phyloP scores from a whole-genome alignment of 495 filamentous ascomycete species.

The Penicillium desertorum region DNA sequence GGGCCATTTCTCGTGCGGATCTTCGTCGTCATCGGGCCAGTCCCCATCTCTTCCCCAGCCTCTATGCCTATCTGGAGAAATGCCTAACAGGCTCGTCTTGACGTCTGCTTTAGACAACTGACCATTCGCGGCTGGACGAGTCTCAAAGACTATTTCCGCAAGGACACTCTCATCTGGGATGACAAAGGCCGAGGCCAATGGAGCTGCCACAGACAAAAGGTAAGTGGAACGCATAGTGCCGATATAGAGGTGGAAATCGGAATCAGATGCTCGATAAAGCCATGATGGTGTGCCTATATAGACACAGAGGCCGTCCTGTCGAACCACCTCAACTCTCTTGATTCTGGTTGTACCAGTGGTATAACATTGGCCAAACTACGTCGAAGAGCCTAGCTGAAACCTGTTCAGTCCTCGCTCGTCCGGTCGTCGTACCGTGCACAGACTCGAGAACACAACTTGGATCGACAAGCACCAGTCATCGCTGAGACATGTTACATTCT shows the following conservation, averaged over 20 bases:
- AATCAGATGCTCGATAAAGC: neutral
- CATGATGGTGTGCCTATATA: neutral
- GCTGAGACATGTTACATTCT: neutral
- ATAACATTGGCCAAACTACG: neutral
- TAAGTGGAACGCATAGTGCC: constrained; percentile 45
- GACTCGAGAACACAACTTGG: neutral
- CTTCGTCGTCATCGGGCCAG: constrained; percentile 2
- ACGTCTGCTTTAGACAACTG: constrained; percentile 1
- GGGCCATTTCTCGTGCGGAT: neutral
- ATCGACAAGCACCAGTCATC: neutral
- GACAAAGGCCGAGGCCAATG: constrained; percentile 56
- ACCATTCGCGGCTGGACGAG: neutral
- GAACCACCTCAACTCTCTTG: neutral
- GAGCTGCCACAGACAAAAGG: constrained; percentile 53
- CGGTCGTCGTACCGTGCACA: neutral
- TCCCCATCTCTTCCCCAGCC: neutral
- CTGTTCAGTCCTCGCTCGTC: constrained; percentile 1
- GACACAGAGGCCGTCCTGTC: neutral
- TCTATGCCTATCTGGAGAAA: constrained; percentile 1
- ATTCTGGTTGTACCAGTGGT: neutral
- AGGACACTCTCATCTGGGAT: constrained; percentile 54
- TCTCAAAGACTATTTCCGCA: constrained; percentile 26
- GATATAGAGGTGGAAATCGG: neutral
- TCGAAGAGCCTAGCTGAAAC: neutral
- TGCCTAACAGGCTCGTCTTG: neutral